These are phyloP conservation scores for Coniferiporia weirii DNA, from an alignment of 1,284 basidiomycete species.

Conservation along the genomic window DNA sequence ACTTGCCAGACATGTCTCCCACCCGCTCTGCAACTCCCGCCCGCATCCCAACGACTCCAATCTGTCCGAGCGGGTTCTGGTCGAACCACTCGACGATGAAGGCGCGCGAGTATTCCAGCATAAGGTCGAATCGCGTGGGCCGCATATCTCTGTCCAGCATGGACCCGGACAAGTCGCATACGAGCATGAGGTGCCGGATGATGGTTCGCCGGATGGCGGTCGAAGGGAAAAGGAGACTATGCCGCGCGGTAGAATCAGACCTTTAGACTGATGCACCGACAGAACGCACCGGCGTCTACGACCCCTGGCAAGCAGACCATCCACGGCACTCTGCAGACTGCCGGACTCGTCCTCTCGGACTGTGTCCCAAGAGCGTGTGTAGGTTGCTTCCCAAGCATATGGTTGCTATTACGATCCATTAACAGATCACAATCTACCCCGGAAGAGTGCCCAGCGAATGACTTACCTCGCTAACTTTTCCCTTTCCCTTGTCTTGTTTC, in stretches of 20 bases:
- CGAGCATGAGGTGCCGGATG: slow-evolving; percentile 88
- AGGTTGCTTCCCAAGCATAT: slow-evolving; percentile 95
- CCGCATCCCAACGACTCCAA: slow-evolving; percentile 89
- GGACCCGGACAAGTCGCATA: slow-evolving; percentile 85
- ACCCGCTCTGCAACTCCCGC: slow-evolving; percentile 84
- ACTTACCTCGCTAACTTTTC: slow-evolving; percentile 49
- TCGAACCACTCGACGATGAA: slow-evolving; percentile 98
- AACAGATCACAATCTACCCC: slow-evolving; percentile 2
- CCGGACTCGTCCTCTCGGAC: slow-evolving; percentile 95
- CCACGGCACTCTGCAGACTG: slow-evolving; percentile 85
- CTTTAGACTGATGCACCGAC: neutral
- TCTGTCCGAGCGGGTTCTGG: slow-evolving; percentile 98
- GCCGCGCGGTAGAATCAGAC: neutral
- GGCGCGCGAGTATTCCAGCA: slow-evolving; percentile 82
- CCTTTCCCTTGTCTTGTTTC: slow-evolving; percentile 46
- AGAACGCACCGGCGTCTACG: slow-evolving; percentile 70
- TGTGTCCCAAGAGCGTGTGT: slow-evolving; percentile 93
- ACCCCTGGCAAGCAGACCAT: slow-evolving; percentile 81
- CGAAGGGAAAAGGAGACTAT: slow-evolving; percentile 74
- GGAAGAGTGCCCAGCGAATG: neutral
- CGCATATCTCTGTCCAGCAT: slow-evolving; percentile 97
- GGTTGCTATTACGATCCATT: slow-evolving; percentile 45
- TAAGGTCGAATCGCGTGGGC: slow-evolving; percentile 87
- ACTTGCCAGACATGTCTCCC: slow-evolving; percentile 82
- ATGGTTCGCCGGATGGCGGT: slow-evolving; percentile 91